Evolutionary conservation across 257 asterid genomes (phyloP), one percentile per base, ranked within the genome.

Genomic region (Solanum virginianum): DNA sequence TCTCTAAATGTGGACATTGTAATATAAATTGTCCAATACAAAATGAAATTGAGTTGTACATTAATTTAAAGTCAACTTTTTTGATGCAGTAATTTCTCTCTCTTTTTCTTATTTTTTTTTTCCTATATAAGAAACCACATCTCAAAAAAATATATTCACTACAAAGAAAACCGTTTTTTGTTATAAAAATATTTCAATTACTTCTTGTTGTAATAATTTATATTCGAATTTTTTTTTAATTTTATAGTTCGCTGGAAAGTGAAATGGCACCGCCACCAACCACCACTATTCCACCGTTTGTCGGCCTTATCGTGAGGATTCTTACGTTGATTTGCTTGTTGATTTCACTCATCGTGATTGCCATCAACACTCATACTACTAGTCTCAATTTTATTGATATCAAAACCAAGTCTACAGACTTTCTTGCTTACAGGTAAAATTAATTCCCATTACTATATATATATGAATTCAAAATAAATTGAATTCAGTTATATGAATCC

Each of bases 281-380:
- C 14, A 26, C 72, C 54, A 86, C 69, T 4, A 84, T 82, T 81
- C 85, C 91, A 10, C 88, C 91, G 1, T 81, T 88, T 3, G 84
- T 91, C 7, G 80, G 83, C 13, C 90, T 91, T 29, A 84, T 84
- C 14, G 86, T 89, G 2, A 87, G 94, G 85, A 16, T 91, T 11
- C 70, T 89, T 39, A 87, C 92, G 15, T 65, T 91, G 24, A 36
- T 90, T 39, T 90, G 84, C 89, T 85, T 89, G 14, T 54, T 90
- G 51, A 74, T 89, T 69, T 88, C 94, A 15, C 86, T 88, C 41
- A 88, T 90, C 65, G 60, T 91, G 57, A 88, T 89, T 82, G 84
- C 87, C 79, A 86, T 91, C 65, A 85, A 89, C 60, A 89, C 62
- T 8, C 81, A 29, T 6, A 87, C 90, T 0, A 13, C 79, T 9